Evolutionary conservation across 2,329 filamentous ascomycete genomes (phyloP), one percentile per base, ranked within the genome.

Genomic region (Cercospora janseana): DNA sequence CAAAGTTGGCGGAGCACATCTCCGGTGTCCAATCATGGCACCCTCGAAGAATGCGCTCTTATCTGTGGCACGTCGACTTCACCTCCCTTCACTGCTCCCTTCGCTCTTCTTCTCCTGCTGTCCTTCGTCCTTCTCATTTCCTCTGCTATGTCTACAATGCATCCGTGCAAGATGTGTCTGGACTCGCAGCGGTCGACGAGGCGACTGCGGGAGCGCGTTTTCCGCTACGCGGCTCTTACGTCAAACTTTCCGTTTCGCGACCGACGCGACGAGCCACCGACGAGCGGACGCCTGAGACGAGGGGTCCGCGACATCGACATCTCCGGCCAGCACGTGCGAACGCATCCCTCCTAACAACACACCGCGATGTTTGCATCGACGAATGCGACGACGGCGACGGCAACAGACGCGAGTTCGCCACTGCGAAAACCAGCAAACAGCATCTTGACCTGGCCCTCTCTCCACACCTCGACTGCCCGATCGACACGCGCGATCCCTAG

Each of bases 141-240:
- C n/a, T 16, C 4, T 24, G 6, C 7, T 4, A 26, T 26, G 13
- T 26, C 35, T 10, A 9, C 35, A 13, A 23, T 37, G 34, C 15
- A 13, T 37, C 16, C 23, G 15, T 16, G 23, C 34, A 21, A n/a
- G 34, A 37, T 37, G 16, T 9, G 8, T n/a, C 20, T 21, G 35
- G 35, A 24, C 6, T 6, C 26, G 24, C 15, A 32, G 29, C n/a
- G n/a, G n/a, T n/a, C n/a, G n/a, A n/a, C n/a, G n/a, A n/a, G n/a
- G n/a, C n/a, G n/a, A n/a, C n/a, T n/a, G n/a, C n/a, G n/a, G n/a
- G n/a, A n/a, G n/a, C n/a, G n/a, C n/a, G n/a, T n/a, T n/a, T 21
- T 27, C 13, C 29, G 31, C 44, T 37, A 18, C 44, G 29, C 44
- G 44, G 45, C 45, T 40, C 32, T 48, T 48, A 48, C 45, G 45